Base-by-base conservation (phyloP, 768 basidiomycete genomes). In the Thelephora aurantiotincta region DNA sequence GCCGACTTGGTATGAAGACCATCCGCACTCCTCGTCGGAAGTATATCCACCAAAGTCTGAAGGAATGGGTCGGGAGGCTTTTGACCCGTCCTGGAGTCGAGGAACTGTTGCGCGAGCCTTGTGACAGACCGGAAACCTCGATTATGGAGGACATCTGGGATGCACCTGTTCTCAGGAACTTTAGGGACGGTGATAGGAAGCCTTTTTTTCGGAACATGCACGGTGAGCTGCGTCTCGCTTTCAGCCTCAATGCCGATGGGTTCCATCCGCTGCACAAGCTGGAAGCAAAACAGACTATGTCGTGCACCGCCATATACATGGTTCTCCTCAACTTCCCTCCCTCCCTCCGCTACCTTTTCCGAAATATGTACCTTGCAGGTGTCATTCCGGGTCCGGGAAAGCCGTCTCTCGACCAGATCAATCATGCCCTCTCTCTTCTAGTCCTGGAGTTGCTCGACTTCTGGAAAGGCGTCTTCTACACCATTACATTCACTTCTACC, bases 41-140 rank as follows among this genome's bases (percentile, higher is more conserved):
- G 7, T 65, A 55, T 33, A 18, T 57, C 2, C 56, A 63, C 12
- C 59, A 65, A 14, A 57, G 63, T 20, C 45, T 63, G 1, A 51
- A 57, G 2, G 33, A 59, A 11, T 68, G 62, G 51, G 18, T 65
- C 5, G 59, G 49, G 0, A n/a, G 54, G 2, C 33, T 68, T 19
- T 45, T 61, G 7, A 58, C 52, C 18, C 47, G 49, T 3, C 54
- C 51, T 0, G 65, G 58, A 0, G 55, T 60, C 12, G 62, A 65
- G 45, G 50, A 53, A 2, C 48, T 48, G 6, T 55, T 68, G 50
- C 33, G 22, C 37, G 35, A 26, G 11, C 13, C 11, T 23, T 48
- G 47, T 11, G 41, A 46, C 11, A 30, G 9, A 30, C 26, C 26
- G 26, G 26, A 30, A 30, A 30, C 26, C 26, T 9, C 26, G 9